These are phyloP conservation scores for Pyrus betulifolia DNA, from an alignment of 306 rosid genomes.

Conservation along the genomic window DNA sequence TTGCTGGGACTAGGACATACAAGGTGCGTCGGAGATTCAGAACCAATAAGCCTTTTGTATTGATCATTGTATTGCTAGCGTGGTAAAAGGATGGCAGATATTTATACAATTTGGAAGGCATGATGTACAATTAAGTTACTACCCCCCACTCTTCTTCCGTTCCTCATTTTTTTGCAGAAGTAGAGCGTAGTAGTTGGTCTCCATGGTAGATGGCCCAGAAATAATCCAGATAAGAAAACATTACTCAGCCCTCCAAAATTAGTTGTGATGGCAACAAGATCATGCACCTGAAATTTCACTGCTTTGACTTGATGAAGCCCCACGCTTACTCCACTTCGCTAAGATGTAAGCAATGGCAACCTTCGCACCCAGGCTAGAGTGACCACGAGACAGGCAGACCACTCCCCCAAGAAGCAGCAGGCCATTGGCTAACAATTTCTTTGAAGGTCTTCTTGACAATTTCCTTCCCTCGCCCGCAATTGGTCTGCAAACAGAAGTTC, in stretches of 20 bases:
- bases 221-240: background rate
- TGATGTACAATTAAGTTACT: background rate
- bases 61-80: background rate
- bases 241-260: background rate
- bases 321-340: constrained; percentile 52
- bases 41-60: background rate
- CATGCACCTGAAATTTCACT: constrained; percentile 16
- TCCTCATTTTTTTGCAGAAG: background rate
- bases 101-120: background rate
- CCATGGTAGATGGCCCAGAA: background rate
- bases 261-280: constrained; percentile 13
- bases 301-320: constrained; percentile 30
- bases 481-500: constrained; percentile 13
- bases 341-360: constrained; percentile 69
- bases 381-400: constrained; percentile 65
- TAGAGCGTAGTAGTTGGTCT: background rate
- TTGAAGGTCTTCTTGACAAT: constrained; percentile 40
- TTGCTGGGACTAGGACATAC: background rate
- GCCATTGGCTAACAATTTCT: constrained; percentile 58
- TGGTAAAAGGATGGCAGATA: background rate
- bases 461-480: constrained; percentile 13
- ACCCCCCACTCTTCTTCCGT: background rate
- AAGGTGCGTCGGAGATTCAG: background rate
- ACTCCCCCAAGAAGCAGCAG: constrained; percentile 72
- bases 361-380: constrained; percentile 83